phyloP scores from a whole-genome alignment of 257 asterid genomes.

The Solanum bulbocastanum region DNA sequence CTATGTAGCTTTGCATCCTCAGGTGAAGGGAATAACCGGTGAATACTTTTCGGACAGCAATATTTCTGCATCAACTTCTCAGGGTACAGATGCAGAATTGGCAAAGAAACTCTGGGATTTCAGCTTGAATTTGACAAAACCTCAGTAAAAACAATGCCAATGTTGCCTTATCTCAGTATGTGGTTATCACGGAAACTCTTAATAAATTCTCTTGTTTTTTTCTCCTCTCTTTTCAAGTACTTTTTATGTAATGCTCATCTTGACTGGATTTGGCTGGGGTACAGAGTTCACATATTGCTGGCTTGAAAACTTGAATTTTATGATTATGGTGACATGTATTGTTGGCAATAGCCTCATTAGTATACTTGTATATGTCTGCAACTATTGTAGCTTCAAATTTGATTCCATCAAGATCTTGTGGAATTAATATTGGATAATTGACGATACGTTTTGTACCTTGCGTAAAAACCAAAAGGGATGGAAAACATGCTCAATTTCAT shows the following conservation, averaged over 20 bases:
- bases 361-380: background rate
- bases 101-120: conserved; percentile 28
- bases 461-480: background rate
- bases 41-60: conserved; percentile 24
- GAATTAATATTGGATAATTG: background rate
- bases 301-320: background rate
- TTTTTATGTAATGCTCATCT: background rate
- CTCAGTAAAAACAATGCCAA: background rate
- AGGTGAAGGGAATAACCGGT: conserved; percentile 23
- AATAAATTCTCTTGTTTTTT: background rate
- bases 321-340: background rate
- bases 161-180: background rate
- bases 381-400: background rate
- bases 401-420: background rate
- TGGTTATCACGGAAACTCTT: background rate
- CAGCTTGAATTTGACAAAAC: conserved; percentile 9
- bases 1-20: conserved; percentile 30
- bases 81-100: conserved; percentile 16
- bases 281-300: background rate
- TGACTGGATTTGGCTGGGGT: background rate
- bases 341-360: background rate
- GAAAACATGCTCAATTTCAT: background rate
- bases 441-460: background rate
- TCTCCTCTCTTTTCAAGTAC: background rate
- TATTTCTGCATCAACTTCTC: conserved; percentile 12